A percentile compares a stretch with the other conserved stretches of the same genome.
These are phyloP conservation scores for Sporisorium scitamineum DNA, from an alignment of 1,284 basidiomycete genomes.

Conservation along the genomic window DNA sequence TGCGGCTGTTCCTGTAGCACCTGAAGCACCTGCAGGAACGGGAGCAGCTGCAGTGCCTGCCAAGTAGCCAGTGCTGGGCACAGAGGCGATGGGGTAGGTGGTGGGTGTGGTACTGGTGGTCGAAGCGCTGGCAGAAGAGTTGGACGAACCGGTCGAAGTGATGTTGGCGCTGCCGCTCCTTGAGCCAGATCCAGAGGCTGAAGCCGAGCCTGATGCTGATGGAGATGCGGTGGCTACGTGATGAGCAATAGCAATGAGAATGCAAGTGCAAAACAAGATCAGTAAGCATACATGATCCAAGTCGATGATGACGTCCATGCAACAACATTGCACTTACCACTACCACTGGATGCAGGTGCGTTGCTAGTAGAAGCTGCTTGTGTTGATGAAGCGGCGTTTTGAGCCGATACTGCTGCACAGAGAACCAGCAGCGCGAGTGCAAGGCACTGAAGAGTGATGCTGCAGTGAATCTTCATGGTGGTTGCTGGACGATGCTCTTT, in stretches of 20 bases:
- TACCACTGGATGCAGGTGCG: slow-evolving; percentile 19
- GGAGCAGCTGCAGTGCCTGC: slow-evolving; percentile 47
- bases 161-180: slow-evolving; percentile 7
- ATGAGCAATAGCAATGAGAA: neutral
- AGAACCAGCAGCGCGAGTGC: slow-evolving; percentile 31
- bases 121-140: slow-evolving; percentile 21
- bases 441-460: slow-evolving; percentile 26
- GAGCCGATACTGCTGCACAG: slow-evolving; percentile 33
- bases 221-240: slow-evolving; percentile 17
- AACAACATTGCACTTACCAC: slow-evolving; percentile 17
- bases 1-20: slow-evolving; percentile 24
- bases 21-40: slow-evolving; percentile 27
- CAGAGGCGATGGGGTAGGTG: slow-evolving; percentile 47
- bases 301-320: neutral
- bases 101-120: slow-evolving; percentile 42
- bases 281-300: neutral
- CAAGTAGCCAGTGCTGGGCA: slow-evolving; percentile 37
- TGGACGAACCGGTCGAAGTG: slow-evolving; percentile 13
- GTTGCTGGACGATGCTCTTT: neutral
- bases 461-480: slow-evolving; percentile 23
- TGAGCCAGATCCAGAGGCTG: slow-evolving; percentile 22
- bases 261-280: neutral
- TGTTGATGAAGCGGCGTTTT: slow-evolving; percentile 36
- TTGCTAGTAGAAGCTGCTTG: slow-evolving; percentile 17
- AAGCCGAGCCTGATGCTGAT: slow-evolving; percentile 23